A percentile compares a stretch with the other conserved stretches of the same genome.
Conservation (phyloP, 208 protist species). For the Leishmania amazonensis region DNA sequence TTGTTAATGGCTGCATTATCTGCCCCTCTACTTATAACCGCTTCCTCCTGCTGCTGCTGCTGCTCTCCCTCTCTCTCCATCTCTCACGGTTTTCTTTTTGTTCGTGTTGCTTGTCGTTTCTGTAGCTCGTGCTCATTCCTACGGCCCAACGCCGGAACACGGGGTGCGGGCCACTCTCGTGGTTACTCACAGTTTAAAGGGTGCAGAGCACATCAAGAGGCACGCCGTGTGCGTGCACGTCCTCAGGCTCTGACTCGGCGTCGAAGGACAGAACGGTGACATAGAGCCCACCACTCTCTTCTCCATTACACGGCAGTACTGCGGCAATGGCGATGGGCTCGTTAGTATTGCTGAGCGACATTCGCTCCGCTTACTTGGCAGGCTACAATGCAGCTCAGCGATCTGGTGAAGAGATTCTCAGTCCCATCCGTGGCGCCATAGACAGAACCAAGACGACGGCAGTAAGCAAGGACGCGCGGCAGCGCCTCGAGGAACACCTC, state of each 20-base stretch:
- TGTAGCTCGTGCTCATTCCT: background rate
- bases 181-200: background rate
- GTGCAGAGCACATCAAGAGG: background rate
- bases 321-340: background rate
- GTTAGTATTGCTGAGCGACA: conserved; percentile 1
- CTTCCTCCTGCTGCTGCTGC: background rate
- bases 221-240: background rate
- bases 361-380: conserved; percentile 9
- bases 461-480: conserved; percentile 3
- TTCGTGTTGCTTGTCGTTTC: too few relatives aligned
- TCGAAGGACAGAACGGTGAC: background rate
- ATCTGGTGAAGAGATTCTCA: background rate
- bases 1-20: background rate
- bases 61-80: background rate
- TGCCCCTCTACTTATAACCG: background rate
- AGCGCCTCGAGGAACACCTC: conserved; percentile 25
- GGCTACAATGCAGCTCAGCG: background rate
- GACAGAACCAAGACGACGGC: background rate
- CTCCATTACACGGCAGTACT: background rate
- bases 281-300: too few relatives aligned
- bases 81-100: background rate
- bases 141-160: too few relatives aligned
- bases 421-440: background rate
- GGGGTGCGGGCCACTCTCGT: background rate
- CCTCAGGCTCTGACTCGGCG: too few relatives aligned